phyloP scores from a whole-genome alignment of 805 yeast species.

The Metschnikowia matae region DNA sequence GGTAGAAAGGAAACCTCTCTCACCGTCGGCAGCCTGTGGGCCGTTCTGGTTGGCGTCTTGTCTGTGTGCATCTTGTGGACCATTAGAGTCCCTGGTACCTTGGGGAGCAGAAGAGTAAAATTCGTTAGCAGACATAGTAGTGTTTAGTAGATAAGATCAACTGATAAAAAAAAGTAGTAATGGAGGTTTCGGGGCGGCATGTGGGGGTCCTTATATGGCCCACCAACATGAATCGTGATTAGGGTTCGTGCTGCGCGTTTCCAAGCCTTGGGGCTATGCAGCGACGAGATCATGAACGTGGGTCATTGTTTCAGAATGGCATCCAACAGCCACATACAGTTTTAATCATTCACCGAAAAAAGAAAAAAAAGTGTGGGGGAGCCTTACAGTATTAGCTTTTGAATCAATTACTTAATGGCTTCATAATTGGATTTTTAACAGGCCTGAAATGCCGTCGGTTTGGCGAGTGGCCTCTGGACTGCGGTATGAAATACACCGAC shows the following conservation, averaged over 20 bases:
- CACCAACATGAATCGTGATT: background rate
- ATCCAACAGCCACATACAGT: background rate
- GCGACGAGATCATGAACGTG: background rate
- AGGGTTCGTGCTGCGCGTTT: background rate
- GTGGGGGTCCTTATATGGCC: background rate
- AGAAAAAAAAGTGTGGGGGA: background rate
- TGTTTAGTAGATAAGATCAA: background rate
- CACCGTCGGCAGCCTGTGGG: conserved; percentile 21
- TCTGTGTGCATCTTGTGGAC: conserved; percentile 13
- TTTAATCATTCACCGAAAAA: background rate
- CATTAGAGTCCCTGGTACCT: conserved; percentile 14
- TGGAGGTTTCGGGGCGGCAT: background rate
- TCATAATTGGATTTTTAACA: background rate
- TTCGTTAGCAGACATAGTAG: conserved; percentile 55
- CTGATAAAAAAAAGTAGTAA: background rate
- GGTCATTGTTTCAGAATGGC: background rate
- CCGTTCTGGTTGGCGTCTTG: conserved; percentile 10
- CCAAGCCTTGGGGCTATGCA: conserved; percentile 3
- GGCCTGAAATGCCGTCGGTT: background rate
- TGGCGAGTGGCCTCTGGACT: background rate
- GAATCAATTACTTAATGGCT: too few species aligned
- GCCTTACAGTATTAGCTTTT: too few species aligned
- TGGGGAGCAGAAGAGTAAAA: conserved; percentile 44
- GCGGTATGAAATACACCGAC: background rate
- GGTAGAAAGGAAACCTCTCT: conserved; percentile 25